Conservation (phyloP, 768 basidiomycete genomes). For the Rhizopogon sp. region DNA sequence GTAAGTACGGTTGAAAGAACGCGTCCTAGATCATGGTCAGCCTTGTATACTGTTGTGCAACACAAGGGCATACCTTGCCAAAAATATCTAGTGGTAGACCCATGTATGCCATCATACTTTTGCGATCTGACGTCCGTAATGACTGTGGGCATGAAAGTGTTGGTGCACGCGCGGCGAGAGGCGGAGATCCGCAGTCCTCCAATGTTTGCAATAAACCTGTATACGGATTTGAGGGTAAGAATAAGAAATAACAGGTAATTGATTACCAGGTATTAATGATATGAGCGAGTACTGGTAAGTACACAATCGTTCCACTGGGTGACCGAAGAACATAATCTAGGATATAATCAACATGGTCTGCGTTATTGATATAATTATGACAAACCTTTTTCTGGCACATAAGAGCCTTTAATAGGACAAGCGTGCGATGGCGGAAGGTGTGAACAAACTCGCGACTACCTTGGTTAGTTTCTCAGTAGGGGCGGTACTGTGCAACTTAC, state of each 20-base stretch:
- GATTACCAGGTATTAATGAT: constrained; percentile 81
- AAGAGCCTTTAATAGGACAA: constrained; percentile 91
- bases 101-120: constrained; percentile 86
- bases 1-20: constrained; percentile 97
- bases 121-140: constrained; percentile 81
- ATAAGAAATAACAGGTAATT: neutral
- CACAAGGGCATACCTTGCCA: constrained; percentile 55
- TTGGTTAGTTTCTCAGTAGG: constrained; percentile 21
- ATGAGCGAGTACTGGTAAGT: constrained; percentile 98
- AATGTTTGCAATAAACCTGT: constrained; percentile 82
- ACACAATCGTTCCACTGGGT: constrained; percentile 93
- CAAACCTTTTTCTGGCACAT: constrained; percentile 89
- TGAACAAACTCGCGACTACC: constrained; percentile 81
- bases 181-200: constrained; percentile 89
- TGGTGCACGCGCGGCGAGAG: constrained; percentile 56
- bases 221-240: neutral
- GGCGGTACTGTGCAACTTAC: constrained; percentile 31
- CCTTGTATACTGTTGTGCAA: neutral
- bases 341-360: constrained; percentile 5
- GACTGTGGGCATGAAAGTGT: constrained; percentile 71
- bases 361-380: neutral
- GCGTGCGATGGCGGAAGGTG: constrained; percentile 86
- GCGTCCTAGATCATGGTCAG: constrained; percentile 51
- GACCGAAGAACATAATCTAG: constrained; percentile 95
- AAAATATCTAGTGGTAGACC: constrained; percentile 95